Conservation (phyloP, 495 filamentous ascomycete genomes). For the Lasiosphaeriaceae sp. region DNA sequence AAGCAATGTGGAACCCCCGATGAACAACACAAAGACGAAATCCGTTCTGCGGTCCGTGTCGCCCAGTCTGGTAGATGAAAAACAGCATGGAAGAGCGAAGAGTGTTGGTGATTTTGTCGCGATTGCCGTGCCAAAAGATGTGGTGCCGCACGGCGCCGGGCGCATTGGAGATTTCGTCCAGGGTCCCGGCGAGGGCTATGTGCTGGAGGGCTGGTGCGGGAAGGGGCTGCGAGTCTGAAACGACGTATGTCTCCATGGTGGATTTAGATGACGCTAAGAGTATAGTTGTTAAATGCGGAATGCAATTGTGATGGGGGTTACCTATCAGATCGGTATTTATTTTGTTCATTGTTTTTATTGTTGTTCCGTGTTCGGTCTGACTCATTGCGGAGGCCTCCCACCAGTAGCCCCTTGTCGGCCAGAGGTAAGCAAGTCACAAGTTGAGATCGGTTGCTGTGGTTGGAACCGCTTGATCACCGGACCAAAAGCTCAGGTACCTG, state of each 20-base stretch:
- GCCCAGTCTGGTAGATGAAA: slow-evolving; percentile 4
- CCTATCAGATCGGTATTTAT: too few relatives aligned
- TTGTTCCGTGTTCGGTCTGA: too few relatives aligned
- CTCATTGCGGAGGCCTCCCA: too few relatives aligned
- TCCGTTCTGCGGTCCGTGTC: slow-evolving; percentile 3
- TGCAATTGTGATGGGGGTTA: too few relatives aligned
- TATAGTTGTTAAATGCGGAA: too few relatives aligned
- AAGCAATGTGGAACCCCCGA: not conserved
- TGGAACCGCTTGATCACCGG: too few relatives aligned
- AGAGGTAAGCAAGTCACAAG: too few relatives aligned
- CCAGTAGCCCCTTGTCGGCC: too few relatives aligned
- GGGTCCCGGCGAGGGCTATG: not conserved
- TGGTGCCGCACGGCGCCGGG: not conserved
- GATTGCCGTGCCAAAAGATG: not conserved
- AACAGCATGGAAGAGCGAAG: not conserved
- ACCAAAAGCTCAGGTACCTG: too few relatives aligned
- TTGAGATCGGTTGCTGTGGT: too few relatives aligned
- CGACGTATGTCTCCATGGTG: not conserved
- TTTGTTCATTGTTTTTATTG: too few relatives aligned
- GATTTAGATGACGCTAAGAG: too few relatives aligned
- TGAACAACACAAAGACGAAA: slow-evolving; percentile 1
- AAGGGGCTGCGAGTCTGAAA: not conserved
- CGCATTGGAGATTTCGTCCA: not conserved
- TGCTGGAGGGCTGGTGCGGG: not conserved
- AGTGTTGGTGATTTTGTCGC: not conserved